A percentile compares a stretch with the other conserved stretches of the same genome.
Conservation (phyloP, 192 early-diverging fungal genomes). For the Tieghemiomyces parasiticus region DNA sequence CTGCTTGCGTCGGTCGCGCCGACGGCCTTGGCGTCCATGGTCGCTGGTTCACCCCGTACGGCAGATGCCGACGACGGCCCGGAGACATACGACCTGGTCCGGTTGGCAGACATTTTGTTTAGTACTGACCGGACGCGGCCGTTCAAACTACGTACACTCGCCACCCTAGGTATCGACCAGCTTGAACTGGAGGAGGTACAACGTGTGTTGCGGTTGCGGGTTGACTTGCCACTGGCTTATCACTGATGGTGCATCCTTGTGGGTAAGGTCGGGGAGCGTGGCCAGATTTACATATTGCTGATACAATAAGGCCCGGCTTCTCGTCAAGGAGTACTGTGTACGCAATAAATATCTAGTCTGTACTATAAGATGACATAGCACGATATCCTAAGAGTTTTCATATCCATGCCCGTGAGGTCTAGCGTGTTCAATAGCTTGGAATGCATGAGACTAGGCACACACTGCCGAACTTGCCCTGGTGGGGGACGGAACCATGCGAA, state of each 20-base stretch:
- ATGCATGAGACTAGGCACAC: no score
- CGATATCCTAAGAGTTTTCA: background rate
- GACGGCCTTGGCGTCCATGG: background rate
- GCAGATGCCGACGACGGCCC: background rate
- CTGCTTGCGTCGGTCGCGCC: background rate
- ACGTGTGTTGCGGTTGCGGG: constrained; percentile 2
- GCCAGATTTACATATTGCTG: background rate
- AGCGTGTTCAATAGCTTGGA: no score
- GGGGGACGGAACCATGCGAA: no score
- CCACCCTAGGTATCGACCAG: background rate
- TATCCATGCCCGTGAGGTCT: no score
- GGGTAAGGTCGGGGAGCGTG: no score
- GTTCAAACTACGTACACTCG: background rate
- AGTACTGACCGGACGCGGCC: background rate
- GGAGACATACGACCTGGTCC: background rate
- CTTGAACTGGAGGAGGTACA: constrained; percentile 8
- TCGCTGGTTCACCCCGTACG: background rate
- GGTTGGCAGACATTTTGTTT: background rate
- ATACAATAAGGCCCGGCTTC: background rate
- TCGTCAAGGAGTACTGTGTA: background rate
- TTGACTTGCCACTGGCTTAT: background rate
- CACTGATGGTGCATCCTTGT: no score
- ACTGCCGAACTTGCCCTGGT: no score
- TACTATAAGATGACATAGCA: background rate
- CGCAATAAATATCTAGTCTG: background rate